These are phyloP conservation scores for Macrocybe gigantea DNA, from an alignment of 768 basidiomycete species.

Conservation along the genomic window DNA sequence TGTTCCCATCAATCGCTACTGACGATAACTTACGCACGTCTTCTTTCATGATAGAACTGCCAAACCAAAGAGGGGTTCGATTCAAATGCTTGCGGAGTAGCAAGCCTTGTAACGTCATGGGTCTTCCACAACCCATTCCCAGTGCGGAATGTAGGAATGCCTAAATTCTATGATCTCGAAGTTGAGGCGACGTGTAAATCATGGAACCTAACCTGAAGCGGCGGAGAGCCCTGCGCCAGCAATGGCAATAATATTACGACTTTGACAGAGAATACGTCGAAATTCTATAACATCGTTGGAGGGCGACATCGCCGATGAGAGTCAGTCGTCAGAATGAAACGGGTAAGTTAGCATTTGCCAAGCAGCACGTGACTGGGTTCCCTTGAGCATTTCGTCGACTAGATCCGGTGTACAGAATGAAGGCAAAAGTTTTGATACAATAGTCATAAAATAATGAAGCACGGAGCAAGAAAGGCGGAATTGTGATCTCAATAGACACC, in stretches of 20 bases:
- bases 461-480: too few relatives aligned
- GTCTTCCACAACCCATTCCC: conserved; percentile 46
- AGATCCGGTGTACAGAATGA: too few relatives aligned
- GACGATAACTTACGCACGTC: conserved; percentile 27
- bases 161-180: conserved; percentile 9
- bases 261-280: conserved; percentile 1
- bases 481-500: too few relatives aligned
- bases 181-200: too few relatives aligned
- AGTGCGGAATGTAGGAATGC: conserved; percentile 47
- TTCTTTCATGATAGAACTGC: conserved; percentile 63
- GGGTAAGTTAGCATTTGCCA: too few relatives aligned
- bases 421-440: too few relatives aligned
- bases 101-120: conserved; percentile 43
- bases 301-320: neutral
- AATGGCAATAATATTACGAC: conserved; percentile 15
- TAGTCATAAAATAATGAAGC: too few relatives aligned
- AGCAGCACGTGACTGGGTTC: too few relatives aligned
- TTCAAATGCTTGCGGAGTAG: conserved; percentile 47
- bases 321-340: too few relatives aligned
- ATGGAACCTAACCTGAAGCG: conserved; percentile 12
- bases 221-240: conserved; percentile 19
- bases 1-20: neutral
- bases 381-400: too few relatives aligned
- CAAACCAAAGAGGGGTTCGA: conserved; percentile 45
- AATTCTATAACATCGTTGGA: conserved; percentile 9